These are phyloP conservation scores for Pyrenochaeta sp. DNA, from an alignment of 2,329 filamentous ascomycete species.

Conservation along the genomic window DNA sequence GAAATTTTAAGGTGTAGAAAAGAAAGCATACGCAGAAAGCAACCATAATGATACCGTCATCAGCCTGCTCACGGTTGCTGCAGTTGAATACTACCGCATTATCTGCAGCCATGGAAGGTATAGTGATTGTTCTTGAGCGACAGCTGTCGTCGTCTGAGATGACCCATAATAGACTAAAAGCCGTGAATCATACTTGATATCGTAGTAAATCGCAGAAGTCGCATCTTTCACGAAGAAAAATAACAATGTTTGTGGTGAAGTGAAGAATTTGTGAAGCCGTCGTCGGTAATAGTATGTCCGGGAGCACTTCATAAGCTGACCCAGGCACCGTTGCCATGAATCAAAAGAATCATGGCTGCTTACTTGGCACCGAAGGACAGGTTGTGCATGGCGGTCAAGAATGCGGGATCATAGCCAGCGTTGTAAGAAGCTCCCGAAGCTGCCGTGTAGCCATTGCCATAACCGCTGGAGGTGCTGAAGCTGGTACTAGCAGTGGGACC, in stretches of 20 bases:
- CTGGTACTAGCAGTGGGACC: slow-evolving; percentile 6
- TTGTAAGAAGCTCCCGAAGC: slow-evolving; percentile 16
- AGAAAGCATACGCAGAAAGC: slow-evolving; percentile 1
- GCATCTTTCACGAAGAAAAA: neutral
- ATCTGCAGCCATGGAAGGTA: neutral
- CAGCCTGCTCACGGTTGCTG: neutral
- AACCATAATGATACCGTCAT: neutral
- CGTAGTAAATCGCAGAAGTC: neutral
- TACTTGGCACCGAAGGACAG: slow-evolving; percentile 33
- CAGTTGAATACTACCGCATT: neutral
- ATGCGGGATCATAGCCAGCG: slow-evolving; percentile 20
- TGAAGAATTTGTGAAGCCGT: slow-evolving; percentile 6
- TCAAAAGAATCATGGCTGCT: neutral
- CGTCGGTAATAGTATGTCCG: slow-evolving; percentile 2
- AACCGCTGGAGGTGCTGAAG: slow-evolving; percentile 11
- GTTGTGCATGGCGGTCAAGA: slow-evolving; percentile 35
- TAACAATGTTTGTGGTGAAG: neutral
- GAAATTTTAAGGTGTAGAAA: slow-evolving; percentile 6
- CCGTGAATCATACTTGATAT: neutral
- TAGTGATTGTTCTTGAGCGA: neutral
- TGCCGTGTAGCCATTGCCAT: slow-evolving; percentile 12
- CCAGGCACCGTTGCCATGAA: neutral
- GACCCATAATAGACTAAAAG: neutral
- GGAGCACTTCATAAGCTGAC: neutral
- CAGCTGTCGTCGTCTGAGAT: neutral